Evolutionary conservation across 2,329 filamentous ascomycete species (phyloP), one percentile per base, ranked within the genome.

Genomic region (Chalaropsis ovoidea): DNA sequence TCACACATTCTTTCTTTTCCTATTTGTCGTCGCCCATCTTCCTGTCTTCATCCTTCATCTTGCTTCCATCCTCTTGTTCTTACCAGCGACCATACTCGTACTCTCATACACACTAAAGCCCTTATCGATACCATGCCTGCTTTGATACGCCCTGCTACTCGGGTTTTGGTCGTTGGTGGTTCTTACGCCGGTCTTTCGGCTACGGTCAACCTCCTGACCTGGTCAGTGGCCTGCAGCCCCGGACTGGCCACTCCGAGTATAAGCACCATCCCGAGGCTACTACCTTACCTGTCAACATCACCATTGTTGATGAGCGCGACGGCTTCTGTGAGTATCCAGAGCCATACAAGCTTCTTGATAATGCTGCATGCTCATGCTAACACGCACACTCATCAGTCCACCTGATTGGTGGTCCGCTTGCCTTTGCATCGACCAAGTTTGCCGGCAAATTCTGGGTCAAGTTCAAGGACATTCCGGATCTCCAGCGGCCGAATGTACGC

Each of bases 281-380:
- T 56, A 78, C 77, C 27, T 77, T 86, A 56, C 79, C 82, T 0
- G 74, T 89, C 15, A 81, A 90, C 45, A 85, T 92, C 62, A 90
- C 86, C 24, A 80, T 92, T 24, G 84, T 89, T 27, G 88, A 92
- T 70, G 87, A 91, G 74, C 79, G 87, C n/a, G 88, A 92, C 77
- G 89, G 89, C n/a, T 91, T 85, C 73, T 91, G 88, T 91, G 77
- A 70, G 86, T 75, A 7, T 69, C 31, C 6, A 15, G 27, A 47
- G 17, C 22, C 19, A 24, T 22, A 11, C 24, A 35, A 3, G 1
- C 31, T 4, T 24, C n/a, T 22, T 15, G 3, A 27, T 19, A 27
- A 17, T 19, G n/a, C 7, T 8, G 15, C 13, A 41, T 3, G 35
- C 62, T 69, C n/a, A 61, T 60, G 35, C 62, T 69, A 65, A 69